phyloP scores from a whole-genome alignment of 805 yeast genomes.

The Saccharomyces mikatae region DNA sequence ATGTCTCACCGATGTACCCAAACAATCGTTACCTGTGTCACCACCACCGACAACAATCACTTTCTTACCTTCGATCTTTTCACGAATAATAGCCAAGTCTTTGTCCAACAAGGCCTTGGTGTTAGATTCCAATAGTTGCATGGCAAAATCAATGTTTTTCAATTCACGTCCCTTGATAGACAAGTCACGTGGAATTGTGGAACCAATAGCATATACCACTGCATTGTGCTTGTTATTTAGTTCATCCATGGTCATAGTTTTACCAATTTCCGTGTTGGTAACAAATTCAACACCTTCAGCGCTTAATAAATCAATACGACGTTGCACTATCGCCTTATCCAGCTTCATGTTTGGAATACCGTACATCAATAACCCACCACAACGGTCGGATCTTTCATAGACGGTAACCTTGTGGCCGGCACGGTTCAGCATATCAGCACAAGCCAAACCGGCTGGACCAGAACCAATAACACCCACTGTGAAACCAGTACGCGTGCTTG shows the following conservation, averaged over 20 bases:
- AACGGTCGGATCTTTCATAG: constrained; percentile 88
- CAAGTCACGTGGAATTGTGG: constrained; percentile 93
- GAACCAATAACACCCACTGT: constrained; percentile 84
- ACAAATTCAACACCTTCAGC: constrained; percentile 85
- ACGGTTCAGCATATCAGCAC: constrained; percentile 93
- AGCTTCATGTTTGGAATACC: constrained; percentile 99
- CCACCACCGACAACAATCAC: constrained; percentile 99
- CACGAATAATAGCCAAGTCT: constrained; percentile 67
- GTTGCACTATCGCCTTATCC: constrained; percentile 84
- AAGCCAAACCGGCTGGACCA: constrained; percentile 94
- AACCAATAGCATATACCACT: constrained; percentile 85
- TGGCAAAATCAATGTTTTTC: constrained; percentile 87
- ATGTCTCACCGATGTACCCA: constrained; percentile 94
- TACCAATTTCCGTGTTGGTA: constrained; percentile 74
- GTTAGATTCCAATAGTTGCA: constrained; percentile 82
- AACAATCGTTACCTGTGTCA: constrained; percentile 98
- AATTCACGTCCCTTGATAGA: constrained; percentile 89
- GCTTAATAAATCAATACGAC: constrained; percentile 82
- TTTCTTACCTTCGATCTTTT: constrained; percentile 69
- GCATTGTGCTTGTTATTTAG: constrained; percentile 65
- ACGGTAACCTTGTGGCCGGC: constrained; percentile 93
- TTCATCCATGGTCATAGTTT: constrained; percentile 65
- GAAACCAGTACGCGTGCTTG: constrained; percentile 74
- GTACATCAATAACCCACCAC: constrained; percentile 96
- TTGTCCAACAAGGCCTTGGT: constrained; percentile 83